A percentile compares a stretch with the other conserved stretches of the same genome.
Evolutionary conservation across 306 rosid species (phyloP).

Genomic region (Fragaria vesca): DNA sequence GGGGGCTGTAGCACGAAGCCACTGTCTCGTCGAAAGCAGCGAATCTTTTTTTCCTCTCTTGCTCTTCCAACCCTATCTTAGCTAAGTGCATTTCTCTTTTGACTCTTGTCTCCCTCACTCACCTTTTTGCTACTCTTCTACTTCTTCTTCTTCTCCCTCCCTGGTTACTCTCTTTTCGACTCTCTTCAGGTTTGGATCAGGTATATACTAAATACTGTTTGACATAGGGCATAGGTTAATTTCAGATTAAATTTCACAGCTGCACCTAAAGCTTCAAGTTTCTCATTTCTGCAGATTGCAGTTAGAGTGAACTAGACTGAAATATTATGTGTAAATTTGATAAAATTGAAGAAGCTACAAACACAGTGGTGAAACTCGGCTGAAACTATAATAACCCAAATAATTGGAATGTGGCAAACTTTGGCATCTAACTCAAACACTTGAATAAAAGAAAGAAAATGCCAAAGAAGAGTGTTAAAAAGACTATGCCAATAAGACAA

Average conservation of each 20-base stretch:
- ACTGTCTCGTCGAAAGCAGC: conserved; percentile 55
- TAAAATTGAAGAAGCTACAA: background rate
- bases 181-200: background rate
- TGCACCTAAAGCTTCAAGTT: background rate
- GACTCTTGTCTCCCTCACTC: background rate
- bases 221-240: background rate
- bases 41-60: conserved; percentile 46
- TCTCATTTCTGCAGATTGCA: background rate
- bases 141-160: background rate
- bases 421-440: background rate
- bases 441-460: background rate
- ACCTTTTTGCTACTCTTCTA: background rate
- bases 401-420: background rate
- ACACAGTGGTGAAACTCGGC: background rate
- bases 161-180: background rate
- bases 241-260: background rate
- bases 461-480: conserved; percentile 1
- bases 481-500: conserved; percentile 18
- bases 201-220: background rate
- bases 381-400: background rate
- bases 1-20: conserved; percentile 23
- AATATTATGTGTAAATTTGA: background rate
- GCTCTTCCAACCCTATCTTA: background rate
- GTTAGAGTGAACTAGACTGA: background rate
- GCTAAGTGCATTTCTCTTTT: background rate